Evolutionary conservation across 31 red algal species (phyloP).

Genomic region (Bonnemaisonia californica): DNA sequence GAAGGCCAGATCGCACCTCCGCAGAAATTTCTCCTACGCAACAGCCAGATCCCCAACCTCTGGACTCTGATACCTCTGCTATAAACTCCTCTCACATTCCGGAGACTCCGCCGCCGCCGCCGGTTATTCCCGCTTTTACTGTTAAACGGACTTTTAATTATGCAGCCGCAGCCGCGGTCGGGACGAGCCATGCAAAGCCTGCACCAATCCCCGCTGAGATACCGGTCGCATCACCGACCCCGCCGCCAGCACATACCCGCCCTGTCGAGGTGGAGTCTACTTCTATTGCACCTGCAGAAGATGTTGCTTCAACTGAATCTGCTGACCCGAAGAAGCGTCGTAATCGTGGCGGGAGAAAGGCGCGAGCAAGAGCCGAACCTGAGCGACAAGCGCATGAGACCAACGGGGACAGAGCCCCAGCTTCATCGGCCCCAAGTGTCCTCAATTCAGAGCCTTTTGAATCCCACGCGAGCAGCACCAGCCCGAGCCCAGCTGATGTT

Average conservation of each 20-base stretch:
- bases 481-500: slow-evolving; percentile 8
- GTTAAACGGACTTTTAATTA: slow-evolving; percentile 65
- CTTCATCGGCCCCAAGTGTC: slow-evolving; percentile 8
- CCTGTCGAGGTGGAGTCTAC: slow-evolving; percentile 13
- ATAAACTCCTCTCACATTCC: slow-evolving; percentile 9
- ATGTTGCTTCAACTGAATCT: slow-evolving; percentile 3
- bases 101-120: slow-evolving; percentile 17
- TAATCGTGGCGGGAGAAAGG: slow-evolving; percentile 44
- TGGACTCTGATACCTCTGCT: slow-evolving; percentile 12
- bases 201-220: slow-evolving; percentile 19
- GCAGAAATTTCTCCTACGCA: background rate
- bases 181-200: slow-evolving; percentile 66
- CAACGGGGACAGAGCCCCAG: background rate
- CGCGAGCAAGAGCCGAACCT: slow-evolving; percentile 34
- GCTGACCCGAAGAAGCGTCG: slow-evolving; percentile 37
- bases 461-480: slow-evolving; percentile 1
- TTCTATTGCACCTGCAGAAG: background rate
- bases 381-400: slow-evolving; percentile 26
- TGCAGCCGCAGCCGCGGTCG: slow-evolving; percentile 60
- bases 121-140: slow-evolving; percentile 16
- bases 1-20: background rate
- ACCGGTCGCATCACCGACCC: slow-evolving; percentile 3
- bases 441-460: slow-evolving; percentile 14
- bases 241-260: background rate
- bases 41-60: slow-evolving; percentile 21